Evolutionary conservation across 306 rosid genomes (phyloP).

Genomic region (Casuarina cunninghamiana): DNA sequence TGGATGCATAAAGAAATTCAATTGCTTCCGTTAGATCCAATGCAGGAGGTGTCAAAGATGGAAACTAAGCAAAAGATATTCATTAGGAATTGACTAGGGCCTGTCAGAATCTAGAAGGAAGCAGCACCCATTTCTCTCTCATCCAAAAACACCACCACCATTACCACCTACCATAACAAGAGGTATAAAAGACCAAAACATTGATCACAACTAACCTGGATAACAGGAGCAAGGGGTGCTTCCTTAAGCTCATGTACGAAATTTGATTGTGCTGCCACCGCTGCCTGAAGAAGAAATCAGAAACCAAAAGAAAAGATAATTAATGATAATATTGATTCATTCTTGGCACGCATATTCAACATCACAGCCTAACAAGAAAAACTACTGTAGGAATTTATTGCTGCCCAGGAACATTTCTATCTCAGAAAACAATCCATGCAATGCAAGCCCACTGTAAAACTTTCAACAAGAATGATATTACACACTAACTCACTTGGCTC

Average conservation of each 20-base stretch:
- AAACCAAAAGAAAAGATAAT: constrained; percentile 4
- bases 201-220: constrained; percentile 53
- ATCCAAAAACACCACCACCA: background rate
- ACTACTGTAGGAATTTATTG: background rate
- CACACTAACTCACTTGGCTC: background rate
- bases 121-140: background rate
- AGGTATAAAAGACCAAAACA: constrained; percentile 5
- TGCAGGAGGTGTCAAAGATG: background rate
- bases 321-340: background rate
- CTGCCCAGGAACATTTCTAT: background rate
- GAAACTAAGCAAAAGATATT: background rate
- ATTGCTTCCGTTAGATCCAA: background rate
- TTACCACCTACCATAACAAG: too few species aligned
- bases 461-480: background rate
- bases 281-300: constrained; percentile 63
- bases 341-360: background rate
- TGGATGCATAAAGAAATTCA: background rate
- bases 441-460: background rate
- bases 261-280: constrained; percentile 61
- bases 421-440: background rate
- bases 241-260: constrained; percentile 66
- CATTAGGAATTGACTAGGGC: background rate
- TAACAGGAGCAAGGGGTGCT: constrained; percentile 42
- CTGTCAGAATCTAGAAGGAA: background rate
- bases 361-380: constrained; percentile 2